Conservation (phyloP, 2,329 filamentous ascomycete genomes). For the Rhynchosporium graminicola region DNA sequence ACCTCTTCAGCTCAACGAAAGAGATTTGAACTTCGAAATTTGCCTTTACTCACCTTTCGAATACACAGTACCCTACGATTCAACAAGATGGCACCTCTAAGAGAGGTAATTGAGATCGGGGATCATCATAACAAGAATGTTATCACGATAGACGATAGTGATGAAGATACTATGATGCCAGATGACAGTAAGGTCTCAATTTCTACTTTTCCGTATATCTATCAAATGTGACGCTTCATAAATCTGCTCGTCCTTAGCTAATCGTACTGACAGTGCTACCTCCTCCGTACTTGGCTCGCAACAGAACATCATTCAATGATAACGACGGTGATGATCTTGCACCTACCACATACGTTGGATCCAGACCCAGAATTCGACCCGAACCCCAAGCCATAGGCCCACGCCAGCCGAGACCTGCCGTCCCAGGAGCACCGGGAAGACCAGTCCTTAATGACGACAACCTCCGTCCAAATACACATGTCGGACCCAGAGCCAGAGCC, state of each 20-base stretch:
- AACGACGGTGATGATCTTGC: neutral
- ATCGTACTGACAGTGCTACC: neutral
- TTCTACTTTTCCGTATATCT: neutral
- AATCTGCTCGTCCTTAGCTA: neutral
- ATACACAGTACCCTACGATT: neutral
- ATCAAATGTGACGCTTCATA: neutral
- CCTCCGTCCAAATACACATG: too few relatives aligned
- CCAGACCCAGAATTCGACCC: neutral
- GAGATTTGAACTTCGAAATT: neutral
- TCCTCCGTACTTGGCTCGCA: neutral
- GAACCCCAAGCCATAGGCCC: neutral
- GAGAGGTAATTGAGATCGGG: conserved; percentile 14
- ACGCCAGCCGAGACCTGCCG: neutral
- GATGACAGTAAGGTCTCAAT: conserved; percentile 3
- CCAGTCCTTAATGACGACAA: too few relatives aligned
- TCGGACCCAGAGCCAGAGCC: too few relatives aligned
- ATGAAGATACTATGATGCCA: conserved; percentile 8
- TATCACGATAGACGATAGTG: conserved; percentile 12
- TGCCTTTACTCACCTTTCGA: neutral
- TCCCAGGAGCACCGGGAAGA: too few relatives aligned
- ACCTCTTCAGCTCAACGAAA: neutral
- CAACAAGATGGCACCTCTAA: conserved; percentile 1
- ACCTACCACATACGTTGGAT: neutral
- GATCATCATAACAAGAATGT: conserved; percentile 13
- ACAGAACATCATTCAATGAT: neutral